A percentile compares a stretch with the other conserved stretches of the same genome.
phyloP scores from a whole-genome alignment of 148 eudicot genomes.

The Fagopyrum tataricum region DNA sequence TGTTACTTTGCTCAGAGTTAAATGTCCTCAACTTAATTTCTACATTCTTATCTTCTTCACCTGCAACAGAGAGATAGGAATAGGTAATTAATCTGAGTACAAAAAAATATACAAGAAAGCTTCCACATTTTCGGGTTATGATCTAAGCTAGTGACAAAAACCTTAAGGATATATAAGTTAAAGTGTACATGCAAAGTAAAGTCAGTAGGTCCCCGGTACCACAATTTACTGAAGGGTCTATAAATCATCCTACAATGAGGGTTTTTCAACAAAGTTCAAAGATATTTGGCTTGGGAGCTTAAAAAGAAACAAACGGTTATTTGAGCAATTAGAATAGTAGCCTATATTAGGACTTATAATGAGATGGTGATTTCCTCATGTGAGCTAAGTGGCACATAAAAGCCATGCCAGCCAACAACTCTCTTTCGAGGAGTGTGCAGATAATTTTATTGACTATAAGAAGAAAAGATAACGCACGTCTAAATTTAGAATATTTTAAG shows the following conservation, averaged over 20 bases:
- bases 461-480: not conserved
- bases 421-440: too few relatives aligned
- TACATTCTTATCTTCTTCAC: constrained; percentile 84
- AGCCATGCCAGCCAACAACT: not conserved
- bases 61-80: constrained; percentile 38
- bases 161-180: not conserved
- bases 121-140: not conserved
- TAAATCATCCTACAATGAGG: not conserved
- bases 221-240: too few relatives aligned
- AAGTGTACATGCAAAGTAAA: not conserved
- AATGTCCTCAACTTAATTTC: constrained; percentile 76
- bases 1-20: constrained; percentile 35
- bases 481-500: too few relatives aligned
- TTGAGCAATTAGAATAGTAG: not conserved
- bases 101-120: not conserved
- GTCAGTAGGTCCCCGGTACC: not conserved
- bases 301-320: not conserved
- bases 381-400: not conserved
- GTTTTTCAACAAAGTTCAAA: not conserved
- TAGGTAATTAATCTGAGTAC: not conserved
- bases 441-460: too few relatives aligned
- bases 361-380: not conserved
- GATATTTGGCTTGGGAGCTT: not conserved
- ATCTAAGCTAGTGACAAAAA: not conserved
- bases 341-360: not conserved